Base-by-base conservation (phyloP, 2,329 filamentous ascomycete species). In the Phoma herbarum region DNA sequence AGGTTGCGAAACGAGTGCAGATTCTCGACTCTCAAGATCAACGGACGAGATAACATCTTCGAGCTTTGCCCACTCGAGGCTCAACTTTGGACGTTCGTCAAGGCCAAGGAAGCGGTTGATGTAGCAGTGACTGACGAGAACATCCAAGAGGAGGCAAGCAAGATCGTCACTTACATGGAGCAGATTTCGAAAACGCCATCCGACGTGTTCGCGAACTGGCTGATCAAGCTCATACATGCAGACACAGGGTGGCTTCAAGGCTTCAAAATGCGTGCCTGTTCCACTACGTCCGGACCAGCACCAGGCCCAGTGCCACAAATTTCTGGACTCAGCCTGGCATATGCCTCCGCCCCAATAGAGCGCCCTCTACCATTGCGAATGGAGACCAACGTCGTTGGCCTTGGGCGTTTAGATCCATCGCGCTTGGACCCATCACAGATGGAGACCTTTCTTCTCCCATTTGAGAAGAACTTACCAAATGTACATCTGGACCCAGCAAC, bases 121-220 rank as follows among this genome's bases (percentile, higher is more conserved):
- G 49, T 25, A 2, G 14, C 18, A 2, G 37, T 63, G 4, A 55
- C 42, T 7, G 63, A 69, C 35, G 45, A 25, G n/a, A 60, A 64
- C 11, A 31, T 70, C 1, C 61, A 68, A 35, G 59, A 68, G 0
- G 60, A 71, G 22, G 68, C 68, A 46, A 67, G 65, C 18, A 61
- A 66, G 20, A 69, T 71, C 16, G 57, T 71, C 4, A 50, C 61
- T 5, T 58, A 59, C 14, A 69, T 70, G 67, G 67, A 70, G 28
- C 58, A 59, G 14, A 59, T 57, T 3, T 67, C 67, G 1, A 54
- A 49, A 10, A 67, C 61, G 1, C 65, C 67, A 23, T 71, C 67
- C 1, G 67, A 70, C 14, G 60, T 63, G 1, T 69, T 70, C 39
- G 64, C 64, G 1, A 70, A 68, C 22, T 70, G 67, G 67, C 39